phyloP scores from a whole-genome alignment of 2,329 filamentous ascomycete species.

The Monosporascus sp. region DNA sequence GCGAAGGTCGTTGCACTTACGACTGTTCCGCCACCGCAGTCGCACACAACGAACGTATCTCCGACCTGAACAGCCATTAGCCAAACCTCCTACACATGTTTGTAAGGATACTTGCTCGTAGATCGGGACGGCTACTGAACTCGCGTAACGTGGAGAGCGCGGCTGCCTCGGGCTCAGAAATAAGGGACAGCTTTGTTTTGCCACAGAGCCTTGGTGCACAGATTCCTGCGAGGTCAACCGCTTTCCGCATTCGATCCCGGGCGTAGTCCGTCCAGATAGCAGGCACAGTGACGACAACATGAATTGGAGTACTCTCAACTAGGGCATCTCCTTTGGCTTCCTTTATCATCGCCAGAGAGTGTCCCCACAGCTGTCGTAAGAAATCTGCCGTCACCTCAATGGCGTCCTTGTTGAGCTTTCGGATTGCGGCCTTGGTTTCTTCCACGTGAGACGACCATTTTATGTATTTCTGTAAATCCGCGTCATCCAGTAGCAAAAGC shows the following conservation, averaged over 20 bases:
- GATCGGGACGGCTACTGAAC: too few relatives aligned
- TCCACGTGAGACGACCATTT: conserved; percentile 8
- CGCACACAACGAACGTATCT: too few relatives aligned
- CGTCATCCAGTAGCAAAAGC: conserved; percentile 14
- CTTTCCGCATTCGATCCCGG: conserved; percentile 12
- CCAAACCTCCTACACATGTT: too few relatives aligned
- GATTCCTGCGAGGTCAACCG: conserved; percentile 14
- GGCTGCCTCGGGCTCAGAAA: conserved; percentile 22
- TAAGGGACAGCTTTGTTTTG: conserved; percentile 14
- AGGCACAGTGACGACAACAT: conserved; percentile 20
- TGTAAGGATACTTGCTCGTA: too few relatives aligned
- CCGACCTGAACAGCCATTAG: too few relatives aligned
- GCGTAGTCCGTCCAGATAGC: conserved; percentile 22
- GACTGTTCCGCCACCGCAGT: too few relatives aligned
- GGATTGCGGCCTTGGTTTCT: conserved; percentile 4
- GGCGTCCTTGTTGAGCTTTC: conserved; percentile 11
- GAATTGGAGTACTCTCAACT: conserved; percentile 9
- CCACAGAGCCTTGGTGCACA: conserved; percentile 7
- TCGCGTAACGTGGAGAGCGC: conserved; percentile 6
- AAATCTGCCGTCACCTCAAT: conserved; percentile 18
- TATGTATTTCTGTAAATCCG: conserved; percentile 11
- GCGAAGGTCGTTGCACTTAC: too few relatives aligned
- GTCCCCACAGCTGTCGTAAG: conserved; percentile 18
- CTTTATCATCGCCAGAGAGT: conserved; percentile 12
- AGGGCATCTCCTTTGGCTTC: conserved; percentile 5